Conservation (phyloP, 805 yeast genomes). For the Candida schatavii region DNA sequence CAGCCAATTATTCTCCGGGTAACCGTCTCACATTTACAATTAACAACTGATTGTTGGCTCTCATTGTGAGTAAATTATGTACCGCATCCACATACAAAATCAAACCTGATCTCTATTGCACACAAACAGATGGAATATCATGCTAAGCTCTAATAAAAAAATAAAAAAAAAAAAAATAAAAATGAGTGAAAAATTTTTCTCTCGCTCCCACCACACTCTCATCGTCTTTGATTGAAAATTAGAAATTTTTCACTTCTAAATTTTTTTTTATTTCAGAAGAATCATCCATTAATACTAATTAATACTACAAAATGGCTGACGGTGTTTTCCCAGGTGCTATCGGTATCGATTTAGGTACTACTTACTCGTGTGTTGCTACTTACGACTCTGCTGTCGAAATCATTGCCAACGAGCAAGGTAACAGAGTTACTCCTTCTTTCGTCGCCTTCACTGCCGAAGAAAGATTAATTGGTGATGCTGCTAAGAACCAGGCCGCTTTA, state of each 20-base stretch:
- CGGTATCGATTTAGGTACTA: constrained; percentile 53
- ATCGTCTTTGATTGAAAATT: background rate
- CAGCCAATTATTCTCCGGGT: no score
- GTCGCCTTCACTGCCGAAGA: constrained; percentile 48
- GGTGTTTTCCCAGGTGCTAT: constrained; percentile 96
- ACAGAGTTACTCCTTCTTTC: constrained; percentile 51
- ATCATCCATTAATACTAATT: constrained; percentile 3
- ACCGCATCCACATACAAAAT: constrained; percentile 8
- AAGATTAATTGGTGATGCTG: constrained; percentile 52
- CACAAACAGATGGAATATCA: no score
- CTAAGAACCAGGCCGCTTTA: constrained; percentile 50
- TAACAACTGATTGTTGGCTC: background rate
- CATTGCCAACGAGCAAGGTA: constrained; percentile 52
- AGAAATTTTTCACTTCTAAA: constrained; percentile 4
- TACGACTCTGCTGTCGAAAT: constrained; percentile 49
- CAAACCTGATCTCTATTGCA: no score
- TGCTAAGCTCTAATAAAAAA: background rate
- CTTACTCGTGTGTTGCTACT: constrained; percentile 52
- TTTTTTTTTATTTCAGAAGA: constrained; percentile 3
- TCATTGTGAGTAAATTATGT: constrained; percentile 6
- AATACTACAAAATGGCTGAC: constrained; percentile 70
- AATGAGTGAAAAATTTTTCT: constrained; percentile 10
- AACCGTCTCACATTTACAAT: constrained; percentile 1
- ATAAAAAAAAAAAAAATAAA: constrained; percentile 5
- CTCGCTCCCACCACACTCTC: constrained; percentile 12